A percentile compares a stretch with the other conserved stretches of the same genome.
Evolutionary conservation across 2,329 filamentous ascomycete genomes (phyloP).

Genomic region (Ploettnerulaceae sp.): DNA sequence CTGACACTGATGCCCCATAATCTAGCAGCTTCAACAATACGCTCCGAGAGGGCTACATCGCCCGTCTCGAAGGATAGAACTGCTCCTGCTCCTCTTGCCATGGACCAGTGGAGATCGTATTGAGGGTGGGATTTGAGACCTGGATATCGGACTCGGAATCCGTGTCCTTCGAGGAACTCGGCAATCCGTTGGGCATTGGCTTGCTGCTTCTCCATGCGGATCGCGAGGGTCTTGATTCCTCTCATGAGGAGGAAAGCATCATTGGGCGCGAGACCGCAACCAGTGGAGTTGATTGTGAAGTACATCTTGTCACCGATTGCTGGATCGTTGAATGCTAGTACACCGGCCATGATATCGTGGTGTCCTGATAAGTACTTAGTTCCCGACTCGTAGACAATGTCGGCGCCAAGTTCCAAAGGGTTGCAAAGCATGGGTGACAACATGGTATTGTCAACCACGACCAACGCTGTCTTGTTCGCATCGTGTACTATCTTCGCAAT

Average conservation of each 20-base stretch:
- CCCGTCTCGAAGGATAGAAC: slow-evolving; percentile 96
- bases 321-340: slow-evolving; percentile 84
- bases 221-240: slow-evolving; percentile 91
- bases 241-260: slow-evolving; percentile 94
- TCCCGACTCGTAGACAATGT: slow-evolving; percentile 95
- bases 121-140: slow-evolving; percentile 93
- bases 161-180: slow-evolving; percentile 82
- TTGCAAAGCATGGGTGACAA: slow-evolving; percentile 91
- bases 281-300: slow-evolving; percentile 95
- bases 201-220: slow-evolving; percentile 99
- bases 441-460: slow-evolving; percentile 98
- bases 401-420: slow-evolving; percentile 88
- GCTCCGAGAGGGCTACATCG: slow-evolving; percentile 74
- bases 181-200: slow-evolving; percentile 86
- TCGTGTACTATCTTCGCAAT: slow-evolving; percentile 75
- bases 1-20: slow-evolving; percentile 95
- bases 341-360: slow-evolving; percentile 98
- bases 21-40: slow-evolving; percentile 88
- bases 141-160: slow-evolving; percentile 93
- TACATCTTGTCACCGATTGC: slow-evolving; percentile 82
- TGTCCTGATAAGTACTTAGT: slow-evolving; percentile 98
- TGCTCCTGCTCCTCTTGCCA: slow-evolving; percentile 89
- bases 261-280: slow-evolving; percentile 89
- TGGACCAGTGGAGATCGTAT: slow-evolving; percentile 92
- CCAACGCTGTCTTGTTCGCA: slow-evolving; percentile 71